A percentile compares a stretch with the other conserved stretches of the same genome.
These are phyloP conservation scores for Knoxdaviesia capensis DNA, from an alignment of 2,329 filamentous ascomycete genomes.

Conservation along the genomic window DNA sequence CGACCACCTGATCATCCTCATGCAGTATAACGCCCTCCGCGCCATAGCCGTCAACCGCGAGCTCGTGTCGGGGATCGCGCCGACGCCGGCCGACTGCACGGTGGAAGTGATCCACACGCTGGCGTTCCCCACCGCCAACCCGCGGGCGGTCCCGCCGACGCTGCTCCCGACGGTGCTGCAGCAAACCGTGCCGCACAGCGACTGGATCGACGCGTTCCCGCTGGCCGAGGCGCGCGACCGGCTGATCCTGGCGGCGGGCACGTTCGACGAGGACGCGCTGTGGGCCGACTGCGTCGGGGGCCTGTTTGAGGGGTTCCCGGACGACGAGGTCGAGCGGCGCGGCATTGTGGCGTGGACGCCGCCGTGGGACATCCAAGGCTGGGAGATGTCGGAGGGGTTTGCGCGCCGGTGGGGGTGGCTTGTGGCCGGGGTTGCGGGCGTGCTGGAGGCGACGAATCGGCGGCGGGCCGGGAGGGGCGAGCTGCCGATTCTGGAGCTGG, in stretches of 20 bases:
- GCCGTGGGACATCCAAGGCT: slow-evolving; percentile 7
- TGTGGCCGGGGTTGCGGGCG: too few relatives aligned
- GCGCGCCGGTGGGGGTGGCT: too few relatives aligned
- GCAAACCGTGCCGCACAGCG: slow-evolving; percentile 14
- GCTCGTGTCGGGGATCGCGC: slow-evolving; percentile 13
- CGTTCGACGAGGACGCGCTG: slow-evolving; percentile 21
- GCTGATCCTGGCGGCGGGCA: slow-evolving; percentile 15
- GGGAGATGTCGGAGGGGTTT: too few relatives aligned
- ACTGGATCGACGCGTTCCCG: slow-evolving; percentile 22
- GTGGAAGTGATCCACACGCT: slow-evolving; percentile 11
- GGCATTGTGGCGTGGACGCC: slow-evolving; percentile 21
- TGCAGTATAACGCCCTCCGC: slow-evolving; percentile 19
- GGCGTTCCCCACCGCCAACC: slow-evolving; percentile 10
- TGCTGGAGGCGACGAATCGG: too few relatives aligned
- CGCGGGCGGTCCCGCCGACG: slow-evolving; percentile 11
- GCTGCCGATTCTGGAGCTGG: too few relatives aligned
- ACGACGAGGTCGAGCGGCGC: slow-evolving; percentile 17
- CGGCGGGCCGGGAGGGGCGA: too few relatives aligned
- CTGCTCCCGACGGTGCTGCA: slow-evolving; percentile 19
- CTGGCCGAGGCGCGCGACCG: slow-evolving; percentile 17
- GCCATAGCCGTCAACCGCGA: slow-evolving; percentile 15
- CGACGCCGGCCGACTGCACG: slow-evolving; percentile 13
- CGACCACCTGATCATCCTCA: slow-evolving; percentile 21
- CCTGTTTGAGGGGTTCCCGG: slow-evolving; percentile 21
- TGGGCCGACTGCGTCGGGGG: slow-evolving; percentile 21